phyloP scores from a whole-genome alignment of 495 filamentous ascomycete species.

The Tetracladium setigerum region DNA sequence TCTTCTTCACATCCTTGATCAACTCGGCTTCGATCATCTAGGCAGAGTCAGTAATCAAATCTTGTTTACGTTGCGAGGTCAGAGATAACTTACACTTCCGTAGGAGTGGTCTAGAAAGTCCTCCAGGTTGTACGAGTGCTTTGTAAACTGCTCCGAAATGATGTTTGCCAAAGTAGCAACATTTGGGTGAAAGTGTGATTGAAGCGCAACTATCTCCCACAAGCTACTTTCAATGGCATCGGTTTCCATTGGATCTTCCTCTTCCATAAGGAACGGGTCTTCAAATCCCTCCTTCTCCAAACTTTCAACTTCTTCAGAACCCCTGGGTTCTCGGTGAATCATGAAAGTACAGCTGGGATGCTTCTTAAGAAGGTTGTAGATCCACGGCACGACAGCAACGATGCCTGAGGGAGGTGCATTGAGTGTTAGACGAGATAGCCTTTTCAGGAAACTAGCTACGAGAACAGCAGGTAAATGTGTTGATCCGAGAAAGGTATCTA shows the following conservation, averaged over 20 bases:
- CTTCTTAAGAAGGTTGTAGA: slow-evolving; percentile 88
- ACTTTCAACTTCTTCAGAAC: slow-evolving; percentile 43
- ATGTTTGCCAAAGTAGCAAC: slow-evolving; percentile 92
- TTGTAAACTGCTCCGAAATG: slow-evolving; percentile 95
- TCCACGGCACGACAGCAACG: slow-evolving; percentile 80
- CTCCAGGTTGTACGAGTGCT: slow-evolving; percentile 83
- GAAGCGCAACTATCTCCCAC: slow-evolving; percentile 88
- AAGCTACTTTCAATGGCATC: slow-evolving; percentile 83
- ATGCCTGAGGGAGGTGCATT: slow-evolving; percentile 82
- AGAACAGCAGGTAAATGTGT: slow-evolving; percentile 86
- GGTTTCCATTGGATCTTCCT: slow-evolving; percentile 79
- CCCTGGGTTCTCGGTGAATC: slow-evolving; percentile 71
- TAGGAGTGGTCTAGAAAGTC: slow-evolving; percentile 97
- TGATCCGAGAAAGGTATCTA: slow-evolving; percentile 88
- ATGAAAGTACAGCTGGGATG: slow-evolving; percentile 92
- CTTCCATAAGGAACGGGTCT: slow-evolving; percentile 70
- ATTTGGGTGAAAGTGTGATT: slow-evolving; percentile 94
- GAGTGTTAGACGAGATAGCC: slow-evolving; percentile 71
- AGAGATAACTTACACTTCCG: slow-evolving; percentile 57
- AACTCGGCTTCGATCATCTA: slow-evolving; percentile 79
- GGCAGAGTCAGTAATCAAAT: neutral
- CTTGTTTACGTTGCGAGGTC: neutral
- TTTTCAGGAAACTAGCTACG: slow-evolving; percentile 94
- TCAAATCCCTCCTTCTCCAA: slow-evolving; percentile 60
- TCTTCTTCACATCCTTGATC: slow-evolving; percentile 71